A percentile compares a stretch with the other conserved stretches of the same genome.
Conservation (phyloP, 306 rosid species). For the Malus fusca region DNA sequence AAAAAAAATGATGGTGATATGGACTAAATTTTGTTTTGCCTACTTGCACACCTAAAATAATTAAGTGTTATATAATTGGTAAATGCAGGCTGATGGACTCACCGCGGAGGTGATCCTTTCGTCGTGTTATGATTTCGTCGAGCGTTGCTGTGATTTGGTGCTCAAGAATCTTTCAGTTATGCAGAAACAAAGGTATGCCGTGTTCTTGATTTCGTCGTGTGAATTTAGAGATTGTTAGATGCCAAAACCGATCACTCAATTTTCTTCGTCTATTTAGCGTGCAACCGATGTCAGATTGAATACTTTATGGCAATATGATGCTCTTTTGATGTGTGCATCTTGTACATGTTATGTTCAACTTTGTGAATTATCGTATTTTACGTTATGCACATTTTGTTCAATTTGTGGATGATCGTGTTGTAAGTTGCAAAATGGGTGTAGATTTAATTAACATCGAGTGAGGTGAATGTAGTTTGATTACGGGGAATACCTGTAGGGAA, state of each 20-base stretch:
- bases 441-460: not conserved
- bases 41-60: not conserved
- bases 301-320: not conserved
- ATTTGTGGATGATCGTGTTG: not conserved
- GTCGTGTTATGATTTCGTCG: slow-evolving; percentile 81
- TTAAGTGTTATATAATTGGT: slow-evolving; percentile 18
- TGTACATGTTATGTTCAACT: too few relatives aligned
- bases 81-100: slow-evolving; percentile 84
- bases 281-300: not conserved
- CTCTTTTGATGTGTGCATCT: not conserved
- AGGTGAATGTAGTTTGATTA: not conserved
- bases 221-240: not conserved
- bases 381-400: not conserved
- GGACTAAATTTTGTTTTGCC: not conserved
- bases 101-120: slow-evolving; percentile 58
- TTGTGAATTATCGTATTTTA: not conserved
- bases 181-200: slow-evolving; percentile 66
- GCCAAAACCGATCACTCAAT: not conserved
- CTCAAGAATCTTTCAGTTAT: slow-evolving; percentile 62
- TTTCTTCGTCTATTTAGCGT: not conserved
- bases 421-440: not conserved
- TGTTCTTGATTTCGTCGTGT: not conserved
- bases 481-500: not conserved
- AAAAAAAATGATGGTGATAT: not conserved
- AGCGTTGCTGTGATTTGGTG: slow-evolving; percentile 63